A percentile compares a stretch with the other conserved stretches of the same genome.
These are phyloP conservation scores for Stemphylium beticola DNA, from an alignment of 2,329 filamentous ascomycete species.

Conservation along the genomic window DNA sequence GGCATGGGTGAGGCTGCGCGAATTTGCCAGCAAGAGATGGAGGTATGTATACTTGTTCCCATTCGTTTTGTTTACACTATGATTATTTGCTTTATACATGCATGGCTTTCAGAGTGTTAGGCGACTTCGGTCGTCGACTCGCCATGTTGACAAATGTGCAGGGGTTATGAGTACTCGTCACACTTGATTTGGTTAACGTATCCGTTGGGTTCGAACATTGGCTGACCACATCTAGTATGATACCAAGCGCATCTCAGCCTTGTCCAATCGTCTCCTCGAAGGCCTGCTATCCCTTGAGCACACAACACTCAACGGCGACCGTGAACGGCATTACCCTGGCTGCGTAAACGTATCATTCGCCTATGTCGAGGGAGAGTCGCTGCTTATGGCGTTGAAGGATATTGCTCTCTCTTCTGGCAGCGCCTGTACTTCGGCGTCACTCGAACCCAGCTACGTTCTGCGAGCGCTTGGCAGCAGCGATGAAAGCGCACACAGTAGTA, in stretches of 20 bases:
- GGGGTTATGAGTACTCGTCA: constrained; percentile 63
- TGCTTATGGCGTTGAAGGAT: constrained; percentile 97
- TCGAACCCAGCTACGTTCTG: constrained; percentile 96
- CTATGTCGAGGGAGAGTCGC: constrained; percentile 96
- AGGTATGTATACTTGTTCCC: constrained; percentile 66
- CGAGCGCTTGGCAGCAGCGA: constrained; percentile 94
- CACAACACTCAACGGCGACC: constrained; percentile 87
- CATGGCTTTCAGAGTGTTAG: constrained; percentile 81
- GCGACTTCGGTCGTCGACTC: constrained; percentile 39
- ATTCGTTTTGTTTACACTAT: constrained; percentile 51
- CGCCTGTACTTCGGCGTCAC: constrained; percentile 93
- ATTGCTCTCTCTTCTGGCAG: constrained; percentile 96
- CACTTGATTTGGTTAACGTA: not conserved
- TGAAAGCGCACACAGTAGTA: constrained; percentile 96
- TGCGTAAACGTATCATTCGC: constrained; percentile 99
- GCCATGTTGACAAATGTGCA: constrained; percentile 65
- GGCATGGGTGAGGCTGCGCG: constrained; percentile 96
- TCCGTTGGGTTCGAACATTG: not conserved
- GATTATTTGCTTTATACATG: constrained; percentile 86
- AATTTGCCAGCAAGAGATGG: constrained; percentile 87
- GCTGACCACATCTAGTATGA: constrained; percentile 73
- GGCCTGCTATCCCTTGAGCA: constrained; percentile 90
- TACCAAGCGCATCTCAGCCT: constrained; percentile 76
- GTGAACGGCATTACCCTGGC: constrained; percentile 84
- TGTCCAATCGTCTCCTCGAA: constrained; percentile 83